Evolutionary conservation across 495 filamentous ascomycete species (phyloP).

Genomic region (Beverwykella pulmonaria): DNA sequence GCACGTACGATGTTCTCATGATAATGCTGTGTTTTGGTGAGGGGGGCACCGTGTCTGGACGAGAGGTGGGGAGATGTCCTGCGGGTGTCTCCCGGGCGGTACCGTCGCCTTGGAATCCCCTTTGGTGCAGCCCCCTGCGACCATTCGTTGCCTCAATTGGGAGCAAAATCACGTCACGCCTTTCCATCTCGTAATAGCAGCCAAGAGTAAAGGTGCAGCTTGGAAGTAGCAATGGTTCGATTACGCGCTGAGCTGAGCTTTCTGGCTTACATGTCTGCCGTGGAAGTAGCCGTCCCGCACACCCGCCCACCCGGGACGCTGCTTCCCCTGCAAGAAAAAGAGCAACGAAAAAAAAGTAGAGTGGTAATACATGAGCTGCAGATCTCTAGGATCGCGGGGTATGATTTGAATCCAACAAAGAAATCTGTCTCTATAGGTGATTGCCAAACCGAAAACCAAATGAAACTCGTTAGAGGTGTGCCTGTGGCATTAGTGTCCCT

Average conservation of each 20-base stretch:
- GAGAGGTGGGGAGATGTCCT: conserved; percentile 17
- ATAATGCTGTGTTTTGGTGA: conserved; percentile 20
- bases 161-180: conserved; percentile 30
- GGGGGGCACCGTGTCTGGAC: not conserved
- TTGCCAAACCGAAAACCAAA: conserved; percentile 2
- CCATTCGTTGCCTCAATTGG: conserved; percentile 25
- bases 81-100: conserved; percentile 1
- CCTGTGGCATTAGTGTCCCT: conserved; percentile 13
- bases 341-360: conserved; percentile 8
- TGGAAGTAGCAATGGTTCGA: conserved; percentile 13
- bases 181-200: conserved; percentile 35
- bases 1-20: conserved; percentile 35
- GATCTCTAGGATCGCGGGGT: conserved; percentile 35
- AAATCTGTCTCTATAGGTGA: conserved; percentile 24
- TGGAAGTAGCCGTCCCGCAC: conserved; percentile 12
- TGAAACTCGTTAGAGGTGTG: conserved; percentile 30
- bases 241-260: conserved; percentile 33
- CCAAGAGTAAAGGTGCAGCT: not conserved
- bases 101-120: conserved; percentile 16
- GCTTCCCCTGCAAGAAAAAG: not conserved
- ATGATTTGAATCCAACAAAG: conserved; percentile 31
- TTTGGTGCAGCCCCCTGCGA: conserved; percentile 11
- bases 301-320: not conserved
- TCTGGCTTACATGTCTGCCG: conserved; percentile 20
- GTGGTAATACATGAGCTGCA: conserved; percentile 35